Conservation (phyloP, 345 rosid genomes). For the Microthlaspi erraticum region DNA sequence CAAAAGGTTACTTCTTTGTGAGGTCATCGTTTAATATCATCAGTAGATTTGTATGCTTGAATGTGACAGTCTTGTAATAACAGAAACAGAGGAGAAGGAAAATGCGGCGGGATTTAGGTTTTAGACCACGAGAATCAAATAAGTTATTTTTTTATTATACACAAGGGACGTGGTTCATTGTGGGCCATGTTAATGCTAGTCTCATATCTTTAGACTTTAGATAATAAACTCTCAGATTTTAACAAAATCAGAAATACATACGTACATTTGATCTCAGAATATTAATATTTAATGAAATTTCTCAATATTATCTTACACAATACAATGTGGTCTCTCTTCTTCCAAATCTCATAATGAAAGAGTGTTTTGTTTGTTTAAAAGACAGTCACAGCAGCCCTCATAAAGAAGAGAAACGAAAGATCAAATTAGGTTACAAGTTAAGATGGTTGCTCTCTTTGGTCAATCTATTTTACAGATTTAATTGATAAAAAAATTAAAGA, state of each 20-base stretch:
- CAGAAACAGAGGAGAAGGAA: conserved; percentile 6
- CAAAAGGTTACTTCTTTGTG: neutral
- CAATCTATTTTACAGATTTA: conserved; percentile 39
- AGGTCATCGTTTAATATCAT: neutral
- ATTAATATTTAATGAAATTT: too few relatives aligned
- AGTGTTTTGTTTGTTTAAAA: neutral
- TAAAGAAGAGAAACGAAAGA: neutral
- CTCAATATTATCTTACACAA: neutral
- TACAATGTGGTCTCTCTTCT: neutral
- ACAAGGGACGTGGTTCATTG: neutral
- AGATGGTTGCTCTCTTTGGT: conserved; percentile 27
- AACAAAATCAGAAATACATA: too few relatives aligned
- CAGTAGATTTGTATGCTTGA: neutral
- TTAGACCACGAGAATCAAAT: too few relatives aligned
- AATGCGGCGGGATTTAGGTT: neutral
- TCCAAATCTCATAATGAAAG: conserved; percentile 8
- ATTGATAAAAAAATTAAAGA: neutral
- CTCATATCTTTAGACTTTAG: too few relatives aligned
- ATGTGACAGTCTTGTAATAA: conserved; percentile 17
- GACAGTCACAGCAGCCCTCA: conserved; percentile 8
- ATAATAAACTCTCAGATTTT: too few relatives aligned
- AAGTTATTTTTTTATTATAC: too few relatives aligned
- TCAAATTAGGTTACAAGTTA: conserved; percentile 25
- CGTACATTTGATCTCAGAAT: too few relatives aligned
- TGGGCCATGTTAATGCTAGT: conserved; percentile 1